Percentiles rank a stretch among this genome's conserved stretches.
phyloP scores from a whole-genome alignment of 2,329 filamentous ascomycete genomes.

The Colletotrichum sp. region DNA sequence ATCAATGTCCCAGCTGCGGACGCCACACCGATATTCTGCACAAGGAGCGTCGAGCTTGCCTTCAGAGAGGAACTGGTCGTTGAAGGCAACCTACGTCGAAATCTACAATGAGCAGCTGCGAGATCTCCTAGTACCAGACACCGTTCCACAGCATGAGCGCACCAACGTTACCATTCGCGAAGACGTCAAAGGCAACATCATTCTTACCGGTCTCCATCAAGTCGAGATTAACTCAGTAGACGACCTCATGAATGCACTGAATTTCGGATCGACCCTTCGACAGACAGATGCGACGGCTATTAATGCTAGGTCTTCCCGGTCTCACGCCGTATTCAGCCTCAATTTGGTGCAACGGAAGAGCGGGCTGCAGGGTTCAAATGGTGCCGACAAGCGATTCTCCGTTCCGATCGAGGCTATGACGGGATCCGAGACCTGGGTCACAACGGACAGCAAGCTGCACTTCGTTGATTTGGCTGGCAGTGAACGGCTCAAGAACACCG shows the following conservation, averaged over 20 bases:
- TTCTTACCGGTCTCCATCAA: conserved; percentile 88
- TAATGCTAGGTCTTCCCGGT: conserved; percentile 96
- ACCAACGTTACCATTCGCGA: conserved; percentile 88
- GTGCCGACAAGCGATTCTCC: conserved; percentile 83
- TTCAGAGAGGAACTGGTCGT: conserved; percentile 80
- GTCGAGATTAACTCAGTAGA: conserved; percentile 90
- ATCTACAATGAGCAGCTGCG: conserved; percentile 98
- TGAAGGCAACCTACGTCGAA: conserved; percentile 94
- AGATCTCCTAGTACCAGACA: conserved; percentile 84
- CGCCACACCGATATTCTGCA: conserved; percentile 79
- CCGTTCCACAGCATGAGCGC: conserved; percentile 71
- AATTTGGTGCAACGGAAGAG: conserved; percentile 88
- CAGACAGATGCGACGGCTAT: conserved; percentile 97
- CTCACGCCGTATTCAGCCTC: conserved; percentile 94
- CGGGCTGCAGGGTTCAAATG: conserved; percentile 54
- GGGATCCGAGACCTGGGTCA: conserved; percentile 72
- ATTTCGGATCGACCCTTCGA: conserved; percentile 90
- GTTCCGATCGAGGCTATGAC: conserved; percentile 83
- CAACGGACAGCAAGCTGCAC: conserved; percentile 96
- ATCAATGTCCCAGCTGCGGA: conserved; percentile 78
- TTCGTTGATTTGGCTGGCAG: conserved; percentile 98
- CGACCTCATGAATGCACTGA: conserved; percentile 85
- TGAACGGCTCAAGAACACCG: conserved; percentile 95
- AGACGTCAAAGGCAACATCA: conserved; percentile 91
- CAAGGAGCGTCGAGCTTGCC: conserved; percentile 43